These are phyloP conservation scores for Ziziphus jujuba DNA, from an alignment of 306 rosid genomes.

Conservation along the genomic window DNA sequence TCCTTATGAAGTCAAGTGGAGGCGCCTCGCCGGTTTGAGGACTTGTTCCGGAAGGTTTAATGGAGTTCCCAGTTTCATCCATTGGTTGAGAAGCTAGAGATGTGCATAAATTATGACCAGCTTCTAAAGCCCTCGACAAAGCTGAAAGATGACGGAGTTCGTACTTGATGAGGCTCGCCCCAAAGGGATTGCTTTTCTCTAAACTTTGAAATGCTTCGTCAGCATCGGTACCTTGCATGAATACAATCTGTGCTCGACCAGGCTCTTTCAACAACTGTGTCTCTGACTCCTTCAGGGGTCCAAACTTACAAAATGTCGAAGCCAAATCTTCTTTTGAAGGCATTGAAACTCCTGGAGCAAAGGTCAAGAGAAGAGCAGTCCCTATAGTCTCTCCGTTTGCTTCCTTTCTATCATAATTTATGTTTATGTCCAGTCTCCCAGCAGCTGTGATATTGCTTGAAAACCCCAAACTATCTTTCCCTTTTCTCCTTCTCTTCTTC, in stretches of 20 bases:
- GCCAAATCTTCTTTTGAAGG: constrained; percentile 70
- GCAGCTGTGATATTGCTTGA: constrained; percentile 28
- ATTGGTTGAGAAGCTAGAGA: constrained; percentile 15
- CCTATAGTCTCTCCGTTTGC: constrained; percentile 38
- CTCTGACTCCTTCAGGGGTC: constrained; percentile 71
- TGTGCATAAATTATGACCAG: constrained; percentile 8
- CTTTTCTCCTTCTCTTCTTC: constrained; percentile 40
- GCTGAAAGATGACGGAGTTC: constrained; percentile 48
- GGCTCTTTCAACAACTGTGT: constrained; percentile 45
- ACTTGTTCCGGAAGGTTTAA: constrained; percentile 18
- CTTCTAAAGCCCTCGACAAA: constrained; percentile 19
- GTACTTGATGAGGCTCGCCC: constrained; percentile 47
- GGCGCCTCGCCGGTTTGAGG: constrained; percentile 39
- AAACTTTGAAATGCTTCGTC: constrained; percentile 54
- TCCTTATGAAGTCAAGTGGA: constrained; percentile 55
- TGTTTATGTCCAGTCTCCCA: constrained; percentile 23
- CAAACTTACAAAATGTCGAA: constrained; percentile 64
- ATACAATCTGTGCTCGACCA: constrained; percentile 57
- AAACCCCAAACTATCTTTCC: constrained; percentile 23
- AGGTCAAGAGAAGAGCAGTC: constrained; percentile 62
- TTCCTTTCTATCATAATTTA: constrained; percentile 28
- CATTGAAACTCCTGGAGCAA: constrained; percentile 51
- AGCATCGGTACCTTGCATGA: constrained; percentile 57
- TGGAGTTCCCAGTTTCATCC: constrained; percentile 17
- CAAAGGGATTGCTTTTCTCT: constrained; percentile 57